Conservation (phyloP, 331 rosid genomes). For the Telfairia occidentalis region DNA sequence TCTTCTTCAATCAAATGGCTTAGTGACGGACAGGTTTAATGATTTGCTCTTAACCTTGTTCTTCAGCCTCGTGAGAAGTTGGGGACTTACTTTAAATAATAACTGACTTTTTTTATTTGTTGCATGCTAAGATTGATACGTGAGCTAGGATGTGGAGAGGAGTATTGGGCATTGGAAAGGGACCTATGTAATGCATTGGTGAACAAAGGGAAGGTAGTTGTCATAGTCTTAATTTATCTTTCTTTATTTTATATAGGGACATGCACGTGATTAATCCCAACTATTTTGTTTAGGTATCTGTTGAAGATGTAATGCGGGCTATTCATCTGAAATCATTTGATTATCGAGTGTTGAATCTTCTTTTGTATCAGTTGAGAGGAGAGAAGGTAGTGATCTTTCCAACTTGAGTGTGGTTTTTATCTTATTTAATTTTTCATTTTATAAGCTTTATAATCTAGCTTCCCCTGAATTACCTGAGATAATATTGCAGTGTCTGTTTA, state of each 20-base stretch:
- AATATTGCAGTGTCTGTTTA: background rate
- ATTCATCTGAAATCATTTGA: slow-evolving; percentile 79
- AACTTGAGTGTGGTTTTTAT: background rate
- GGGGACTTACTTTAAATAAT: slow-evolving; percentile 6
- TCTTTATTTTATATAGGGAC: background rate
- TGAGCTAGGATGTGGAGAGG: slow-evolving; percentile 63
- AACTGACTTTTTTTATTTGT: slow-evolving; percentile 4
- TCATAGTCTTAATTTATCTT: slow-evolving; percentile 12
- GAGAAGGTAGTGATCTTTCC: slow-evolving; percentile 40
- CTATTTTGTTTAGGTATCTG: slow-evolving; percentile 39
- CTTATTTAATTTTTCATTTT: background rate
- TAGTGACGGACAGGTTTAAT: slow-evolving; percentile 51
- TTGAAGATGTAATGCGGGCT: slow-evolving; percentile 74
- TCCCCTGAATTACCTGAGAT: background rate
- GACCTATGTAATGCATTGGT: slow-evolving; percentile 58
- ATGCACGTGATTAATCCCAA: background rate
- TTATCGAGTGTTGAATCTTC: slow-evolving; percentile 84
- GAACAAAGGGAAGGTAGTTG: slow-evolving; percentile 41
- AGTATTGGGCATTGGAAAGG: slow-evolving; percentile 87
- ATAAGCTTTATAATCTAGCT: background rate
- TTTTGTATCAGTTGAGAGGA: slow-evolving; percentile 69
- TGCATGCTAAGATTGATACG: slow-evolving; percentile 45
- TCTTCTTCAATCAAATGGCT: slow-evolving; percentile 36
- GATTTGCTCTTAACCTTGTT: slow-evolving; percentile 7
- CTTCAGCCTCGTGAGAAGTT: background rate